Percentiles rank a stretch among this genome's conserved stretches.
Evolutionary conservation across 768 basidiomycete species (phyloP).

Genomic region (Tulasnella sp.): DNA sequence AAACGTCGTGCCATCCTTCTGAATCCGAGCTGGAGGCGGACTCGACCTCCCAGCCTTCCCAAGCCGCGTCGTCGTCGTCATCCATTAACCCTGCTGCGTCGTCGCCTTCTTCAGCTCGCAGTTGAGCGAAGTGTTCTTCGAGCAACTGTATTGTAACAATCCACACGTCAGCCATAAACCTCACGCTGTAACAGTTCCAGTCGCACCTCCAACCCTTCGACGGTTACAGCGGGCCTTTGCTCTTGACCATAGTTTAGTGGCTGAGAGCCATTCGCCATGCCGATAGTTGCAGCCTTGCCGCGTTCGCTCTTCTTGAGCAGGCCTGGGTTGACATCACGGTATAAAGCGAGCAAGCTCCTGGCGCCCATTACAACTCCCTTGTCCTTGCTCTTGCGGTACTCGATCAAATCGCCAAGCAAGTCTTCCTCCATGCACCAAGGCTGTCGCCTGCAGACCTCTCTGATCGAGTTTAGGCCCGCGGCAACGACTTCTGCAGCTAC

Average conservation of each 20-base stretch:
- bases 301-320: conserved; percentile 86
- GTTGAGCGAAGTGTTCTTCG: conserved; percentile 76
- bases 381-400: conserved; percentile 92
- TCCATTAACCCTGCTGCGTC: conserved; percentile 43
- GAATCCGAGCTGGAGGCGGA: conserved; percentile 63
- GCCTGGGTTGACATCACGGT: conserved; percentile 92
- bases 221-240: conserved; percentile 69
- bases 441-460: conserved; percentile 91
- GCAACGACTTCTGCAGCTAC: conserved; percentile 93
- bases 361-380: conserved; percentile 84
- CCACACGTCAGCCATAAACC: not conserved
- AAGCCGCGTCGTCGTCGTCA: conserved; percentile 58
- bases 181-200: not conserved
- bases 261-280: conserved; percentile 53
- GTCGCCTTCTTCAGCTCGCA: conserved; percentile 58
- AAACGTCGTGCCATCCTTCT: conserved; percentile 76
- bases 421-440: conserved; percentile 98
- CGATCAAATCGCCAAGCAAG: conserved; percentile 83
- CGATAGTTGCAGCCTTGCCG: conserved; percentile 91
- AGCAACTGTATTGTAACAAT: conserved; percentile 55
- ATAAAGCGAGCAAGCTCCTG: conserved; percentile 80
- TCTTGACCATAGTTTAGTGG: conserved; percentile 77
- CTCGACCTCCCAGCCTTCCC: conserved; percentile 88
- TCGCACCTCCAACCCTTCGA: conserved; percentile 84
- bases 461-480: conserved; percentile 92